Base-by-base conservation (phyloP, 768 basidiomycete genomes). In the Tulasnella sp. region DNA sequence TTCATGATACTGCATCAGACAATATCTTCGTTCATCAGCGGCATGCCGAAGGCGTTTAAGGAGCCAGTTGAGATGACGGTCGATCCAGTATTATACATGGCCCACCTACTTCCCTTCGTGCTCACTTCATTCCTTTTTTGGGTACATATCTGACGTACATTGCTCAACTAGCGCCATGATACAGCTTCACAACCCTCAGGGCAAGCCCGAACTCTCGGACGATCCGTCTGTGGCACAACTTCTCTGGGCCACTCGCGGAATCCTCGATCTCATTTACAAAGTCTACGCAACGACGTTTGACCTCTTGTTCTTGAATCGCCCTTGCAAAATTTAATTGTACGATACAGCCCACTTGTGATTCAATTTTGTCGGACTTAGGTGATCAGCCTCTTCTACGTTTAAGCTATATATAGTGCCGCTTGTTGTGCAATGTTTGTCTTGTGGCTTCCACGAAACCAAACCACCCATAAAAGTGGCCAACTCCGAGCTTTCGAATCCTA, bases 1-100 rank as follows among this genome's bases (percentile, higher is more conserved):
- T 93, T 92, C 83, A 84, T 87, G 61, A 89, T 90, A 80, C 84
- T 93, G 37, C 91, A 93, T 81, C 84, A 86, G 42, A 84, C 88
- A 37, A 85, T 90, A n/a, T 83, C 85, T 2, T 86, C 88, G 0
- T 92, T 92, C 83, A 85, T 86, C 37, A 83, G 86, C 20, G 88
- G 89, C 4, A 89, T 92, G 79, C 90, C 91, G 0, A 80, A 83
- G 55, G 87, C 89, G 78, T 83, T 91, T 46, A 86, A 86, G 78
- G 87, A 88, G 78, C 90, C 91, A 3, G 86, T 91, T 26, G 55
- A 29, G 44, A 85, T 85, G 26, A 79, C 83, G 15, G 85, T 92
- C 16, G 88, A 89, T 70, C 85, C 87, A 67, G 88, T 90, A 78
- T 84, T 92, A 42, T 91, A 89, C 78, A 81, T 83, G 39, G 83